Evolutionary conservation across 495 filamentous ascomycete genomes (phyloP).

Genomic region (Hyaloscypha variabilis): DNA sequence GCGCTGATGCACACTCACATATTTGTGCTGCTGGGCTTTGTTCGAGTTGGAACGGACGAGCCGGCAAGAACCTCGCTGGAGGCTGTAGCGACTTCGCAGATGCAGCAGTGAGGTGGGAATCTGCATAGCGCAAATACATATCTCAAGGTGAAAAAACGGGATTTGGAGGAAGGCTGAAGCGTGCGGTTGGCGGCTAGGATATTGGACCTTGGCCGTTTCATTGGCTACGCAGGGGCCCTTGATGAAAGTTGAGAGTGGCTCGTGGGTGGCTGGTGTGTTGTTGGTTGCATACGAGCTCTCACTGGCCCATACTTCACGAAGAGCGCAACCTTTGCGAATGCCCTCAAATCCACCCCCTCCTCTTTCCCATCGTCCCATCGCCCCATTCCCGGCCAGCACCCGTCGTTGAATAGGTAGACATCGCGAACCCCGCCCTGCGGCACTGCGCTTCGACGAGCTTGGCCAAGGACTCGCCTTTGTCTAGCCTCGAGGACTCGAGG

Average conservation of each 20-base stretch:
- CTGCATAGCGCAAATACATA: no score
- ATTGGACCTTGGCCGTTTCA: no score
- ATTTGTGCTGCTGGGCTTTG: no score
- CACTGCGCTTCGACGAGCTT: neutral
- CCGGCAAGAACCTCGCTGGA: no score
- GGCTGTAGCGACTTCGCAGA: no score
- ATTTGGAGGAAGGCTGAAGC: no score
- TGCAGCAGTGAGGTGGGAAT: no score
- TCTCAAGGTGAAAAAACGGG: no score
- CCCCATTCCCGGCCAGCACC: neutral
- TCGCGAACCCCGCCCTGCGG: neutral
- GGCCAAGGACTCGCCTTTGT: neutral
- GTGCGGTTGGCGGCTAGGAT: no score
- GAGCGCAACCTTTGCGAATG: neutral
- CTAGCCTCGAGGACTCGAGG: neutral
- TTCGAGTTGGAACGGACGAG: no score
- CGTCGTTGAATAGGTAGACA: neutral
- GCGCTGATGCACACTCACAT: no score
- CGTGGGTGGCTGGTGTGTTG: neutral
- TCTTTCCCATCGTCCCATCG: neutral
- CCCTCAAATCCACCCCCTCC: neutral
- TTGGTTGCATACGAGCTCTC: neutral
- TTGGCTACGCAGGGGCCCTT: no score
- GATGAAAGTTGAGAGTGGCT: neutral
- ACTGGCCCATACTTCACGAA: neutral